Evolutionary conservation across 345 rosid genomes (phyloP).

Genomic region (Camelina hispida): DNA sequence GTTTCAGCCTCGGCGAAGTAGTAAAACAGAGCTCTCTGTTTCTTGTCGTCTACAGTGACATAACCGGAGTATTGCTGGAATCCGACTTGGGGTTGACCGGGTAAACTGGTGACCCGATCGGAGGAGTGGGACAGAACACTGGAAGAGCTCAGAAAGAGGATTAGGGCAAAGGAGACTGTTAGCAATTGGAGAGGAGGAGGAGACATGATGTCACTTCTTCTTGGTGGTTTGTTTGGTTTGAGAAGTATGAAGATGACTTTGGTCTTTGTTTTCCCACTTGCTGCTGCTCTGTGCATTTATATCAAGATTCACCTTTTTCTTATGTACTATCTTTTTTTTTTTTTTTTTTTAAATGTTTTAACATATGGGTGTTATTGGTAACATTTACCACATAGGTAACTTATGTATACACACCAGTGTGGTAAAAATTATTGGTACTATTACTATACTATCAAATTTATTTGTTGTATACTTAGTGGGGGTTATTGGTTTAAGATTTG

Average conservation of each 20-base stretch:
- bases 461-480: background rate
- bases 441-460: no score
- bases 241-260: conserved; percentile 38
- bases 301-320: conserved; percentile 34
- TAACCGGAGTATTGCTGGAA: conserved; percentile 89
- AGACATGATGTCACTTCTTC: conserved; percentile 33
- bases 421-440: background rate
- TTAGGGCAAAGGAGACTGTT: conserved; percentile 51
- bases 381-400: no score
- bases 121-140: conserved; percentile 39
- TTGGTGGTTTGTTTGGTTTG: conserved; percentile 27
- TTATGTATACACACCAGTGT: no score
- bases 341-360: background rate
- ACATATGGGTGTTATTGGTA: background rate
- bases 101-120: conserved; percentile 63
- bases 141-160: conserved; percentile 50
- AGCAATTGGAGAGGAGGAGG: conserved; percentile 42
- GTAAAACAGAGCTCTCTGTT: conserved; percentile 85
- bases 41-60: conserved; percentile 72
- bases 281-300: conserved; percentile 36
- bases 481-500: no score
- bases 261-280: conserved; percentile 43
- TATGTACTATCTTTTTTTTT: background rate
- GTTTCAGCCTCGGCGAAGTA: conserved; percentile 91
- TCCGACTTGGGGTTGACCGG: conserved; percentile 84